Evolutionary conservation across 352 stramenopile genomes (phyloP), one percentile per base, ranked within the genome.

Genomic region (Peronospora farinosa): DNA sequence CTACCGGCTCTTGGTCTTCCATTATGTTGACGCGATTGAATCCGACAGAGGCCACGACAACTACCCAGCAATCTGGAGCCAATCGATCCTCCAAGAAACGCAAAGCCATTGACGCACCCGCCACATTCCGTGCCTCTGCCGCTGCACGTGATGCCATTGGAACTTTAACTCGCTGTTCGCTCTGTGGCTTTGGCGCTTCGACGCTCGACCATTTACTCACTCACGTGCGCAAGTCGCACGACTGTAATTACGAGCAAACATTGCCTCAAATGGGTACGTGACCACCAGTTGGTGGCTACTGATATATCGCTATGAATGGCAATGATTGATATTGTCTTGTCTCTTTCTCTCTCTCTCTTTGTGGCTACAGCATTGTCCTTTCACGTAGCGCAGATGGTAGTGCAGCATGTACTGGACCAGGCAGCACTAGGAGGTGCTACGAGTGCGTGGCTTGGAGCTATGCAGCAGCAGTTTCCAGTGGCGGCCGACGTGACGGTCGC

Each of bases 331-430:
- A 40, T 3, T 13, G 1, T 31, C 7, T 8, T 44, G 1, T 31
- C 39, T 44, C 8, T 31, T 21, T 44, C 8, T 17, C n/a, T 40
- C 10, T 40, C 33, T 17, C 33, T 40, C n/a, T 30, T 28, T 51
- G 8, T 51, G 3, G 15, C 8, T 55, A 32, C 53, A 84, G 76
- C 65, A 33, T 64, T 80, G 37, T 67, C 76, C 8, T 45, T 84
- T 11, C 60, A 84, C 23, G 59, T 87, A 50, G 73, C 71, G 21
- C 69, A 83, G 27, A 74, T 83, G 57, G 51, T 88, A 15, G 47
- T 85, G 10, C 63, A 81, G 27, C 70, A 65, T 21, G 72, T 72
- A 36, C 54, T 88, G 23, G 51, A 78, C 11, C 64, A 72, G 40
- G 57, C 64, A 13, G 69, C 74, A 25, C 60, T 84, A n/a, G 64